Conservation (phyloP, 2,329 filamentous ascomycete species). For the Biscogniauxia marginata region DNA sequence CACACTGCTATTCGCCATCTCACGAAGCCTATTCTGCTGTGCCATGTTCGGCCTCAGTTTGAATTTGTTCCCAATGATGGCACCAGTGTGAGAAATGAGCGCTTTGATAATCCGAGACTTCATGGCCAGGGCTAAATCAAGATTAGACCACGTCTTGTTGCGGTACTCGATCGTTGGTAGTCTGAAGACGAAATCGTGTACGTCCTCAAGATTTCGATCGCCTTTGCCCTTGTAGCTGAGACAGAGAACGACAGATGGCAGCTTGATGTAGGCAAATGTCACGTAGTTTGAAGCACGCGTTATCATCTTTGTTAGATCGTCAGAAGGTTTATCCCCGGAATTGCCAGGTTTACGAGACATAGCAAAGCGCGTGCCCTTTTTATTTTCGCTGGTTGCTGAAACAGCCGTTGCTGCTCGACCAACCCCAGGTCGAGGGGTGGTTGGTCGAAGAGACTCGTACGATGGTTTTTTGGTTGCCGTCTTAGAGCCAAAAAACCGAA, state of each 20-base stretch:
- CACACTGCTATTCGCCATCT: constrained; percentile 77
- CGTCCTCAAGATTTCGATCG: constrained; percentile 92
- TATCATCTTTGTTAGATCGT: constrained; percentile 97
- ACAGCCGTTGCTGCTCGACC: constrained; percentile 45
- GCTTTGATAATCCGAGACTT: constrained; percentile 95
- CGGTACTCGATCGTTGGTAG: constrained; percentile 92
- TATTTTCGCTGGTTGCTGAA: constrained; percentile 39
- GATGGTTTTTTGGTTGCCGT: constrained; percentile 52
- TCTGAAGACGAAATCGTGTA: constrained; percentile 96
- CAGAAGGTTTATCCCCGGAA: constrained; percentile 63
- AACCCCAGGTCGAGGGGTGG: constrained; percentile 43
- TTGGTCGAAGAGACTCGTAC: constrained; percentile 52
- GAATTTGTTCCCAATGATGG: constrained; percentile 97
- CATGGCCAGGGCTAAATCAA: constrained; percentile 86
- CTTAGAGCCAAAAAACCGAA: constrained; percentile 53
- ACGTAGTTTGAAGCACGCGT: constrained; percentile 93
- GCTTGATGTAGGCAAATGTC: constrained; percentile 93
- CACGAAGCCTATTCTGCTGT: constrained; percentile 75
- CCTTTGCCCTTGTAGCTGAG: constrained; percentile 96
- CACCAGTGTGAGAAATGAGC: constrained; percentile 90
- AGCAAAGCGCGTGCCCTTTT: constrained; percentile 55
- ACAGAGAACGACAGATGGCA: constrained; percentile 92
- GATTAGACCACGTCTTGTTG: constrained; percentile 99
- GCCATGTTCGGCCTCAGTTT: constrained; percentile 80
- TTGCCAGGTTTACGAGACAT: constrained; percentile 50